Base-by-base conservation (phyloP, 2,329 filamentous ascomycete genomes). In the Fusarium algeriense region DNA sequence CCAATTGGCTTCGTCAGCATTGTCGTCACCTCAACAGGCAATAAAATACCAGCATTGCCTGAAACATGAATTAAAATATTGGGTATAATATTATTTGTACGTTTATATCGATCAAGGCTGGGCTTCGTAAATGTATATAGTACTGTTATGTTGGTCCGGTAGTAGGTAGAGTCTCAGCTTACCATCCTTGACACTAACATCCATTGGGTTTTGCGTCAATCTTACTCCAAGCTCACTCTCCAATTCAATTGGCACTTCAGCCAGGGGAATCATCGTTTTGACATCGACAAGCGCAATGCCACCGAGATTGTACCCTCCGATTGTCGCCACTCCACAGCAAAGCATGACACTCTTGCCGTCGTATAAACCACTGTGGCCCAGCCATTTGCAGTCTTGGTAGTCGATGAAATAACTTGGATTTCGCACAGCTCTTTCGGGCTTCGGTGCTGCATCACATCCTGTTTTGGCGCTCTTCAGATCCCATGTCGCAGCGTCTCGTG, bases 321-420 rank as follows among this genome's bases (percentile, higher is more conserved):
- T 62, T 7, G 77, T 80, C 7, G 83, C 80, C 11, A 86, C 81
- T 3, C 85, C 85, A 0, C 82, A 82, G 67, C 84, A 86, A 17
- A 86, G 78, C 83, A 85, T 85, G 13, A 86, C 75, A 17, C 81
- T 78, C 40, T 79, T 78, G n/a, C 65, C 73, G n/a, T 69, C 69
- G 50, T 83, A 83, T 9, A 76, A 65, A 13, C 72, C 64, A 17
- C 80, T 79, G 68, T 80, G 81, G 7, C 84, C 85, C 1, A 86
- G 77, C 74, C 82, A 86, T 71, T 86, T 86, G 77, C 84, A 86
- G 78, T 86, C 85, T 74, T 87, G 84, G 70, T 86, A 86, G 64
- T 86, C 85, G 59, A 84, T 74, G 73, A 81, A 86, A 70, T 83
- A 80, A 38, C 78, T 81, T 1, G 83, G 84, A 53, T 86, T 85